phyloP scores from a whole-genome alignment of 306 rosid species.

The Carpinus viminea region DNA sequence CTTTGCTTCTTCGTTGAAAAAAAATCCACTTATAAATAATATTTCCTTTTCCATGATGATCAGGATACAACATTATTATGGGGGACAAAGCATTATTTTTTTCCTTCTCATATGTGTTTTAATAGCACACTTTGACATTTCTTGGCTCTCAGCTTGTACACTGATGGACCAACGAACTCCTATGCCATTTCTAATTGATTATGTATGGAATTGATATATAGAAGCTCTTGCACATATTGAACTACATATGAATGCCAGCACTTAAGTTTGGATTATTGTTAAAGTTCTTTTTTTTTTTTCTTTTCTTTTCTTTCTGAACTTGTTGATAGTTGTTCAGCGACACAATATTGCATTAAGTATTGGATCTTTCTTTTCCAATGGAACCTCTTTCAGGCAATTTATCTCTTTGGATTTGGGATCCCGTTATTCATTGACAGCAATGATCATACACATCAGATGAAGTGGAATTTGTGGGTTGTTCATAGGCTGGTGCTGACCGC shows the following conservation, averaged over 20 bases:
- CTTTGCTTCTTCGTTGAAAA: conserved; percentile 10
- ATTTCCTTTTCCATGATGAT: neutral
- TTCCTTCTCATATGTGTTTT: neutral
- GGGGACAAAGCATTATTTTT: neutral
- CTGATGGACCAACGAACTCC: neutral
- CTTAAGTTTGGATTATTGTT: neutral
- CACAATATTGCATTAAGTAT: conserved; percentile 1
- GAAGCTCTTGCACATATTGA: neutral
- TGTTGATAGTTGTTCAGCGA: neutral
- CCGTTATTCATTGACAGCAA: conserved; percentile 65
- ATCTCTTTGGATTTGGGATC: conserved; percentile 77
- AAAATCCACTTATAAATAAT: neutral
- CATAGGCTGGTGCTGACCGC: conserved; percentile 72
- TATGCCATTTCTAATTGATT: neutral
- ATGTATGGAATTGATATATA: neutral
- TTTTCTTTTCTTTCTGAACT: neutral
- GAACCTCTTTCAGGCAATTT: conserved; percentile 61
- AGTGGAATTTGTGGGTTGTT: conserved; percentile 90
- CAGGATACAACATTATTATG: neutral
- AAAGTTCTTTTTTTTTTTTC: neutral
- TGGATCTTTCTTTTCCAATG: conserved; percentile 23
- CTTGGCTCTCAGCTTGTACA: neutral
- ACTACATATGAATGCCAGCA: neutral
- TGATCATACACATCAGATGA: conserved; percentile 42
- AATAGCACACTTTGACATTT: neutral